phyloP scores from a whole-genome alignment of 306 rosid genomes.

The Morella rubra region DNA sequence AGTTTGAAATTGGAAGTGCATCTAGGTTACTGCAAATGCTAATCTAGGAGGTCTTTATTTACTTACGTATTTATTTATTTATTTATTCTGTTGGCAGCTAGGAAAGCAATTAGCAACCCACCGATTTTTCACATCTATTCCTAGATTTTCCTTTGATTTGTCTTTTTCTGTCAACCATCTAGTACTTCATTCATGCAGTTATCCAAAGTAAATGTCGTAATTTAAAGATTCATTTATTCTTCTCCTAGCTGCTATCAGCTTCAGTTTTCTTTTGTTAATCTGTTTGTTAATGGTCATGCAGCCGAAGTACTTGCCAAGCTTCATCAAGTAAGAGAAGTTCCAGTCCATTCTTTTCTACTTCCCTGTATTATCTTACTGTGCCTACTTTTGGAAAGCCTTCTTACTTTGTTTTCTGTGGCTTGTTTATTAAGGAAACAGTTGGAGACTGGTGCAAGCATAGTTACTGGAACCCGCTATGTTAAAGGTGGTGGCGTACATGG shows the following conservation, averaged over 20 bases:
- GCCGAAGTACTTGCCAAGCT: conserved; percentile 92
- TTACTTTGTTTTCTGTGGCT: conserved; percentile 2
- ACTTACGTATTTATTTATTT: neutral
- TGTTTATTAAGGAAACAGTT: conserved; percentile 55
- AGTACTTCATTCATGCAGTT: neutral
- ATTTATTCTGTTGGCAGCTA: neutral
- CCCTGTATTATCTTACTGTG: conserved; percentile 5
- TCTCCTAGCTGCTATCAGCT: conserved; percentile 3
- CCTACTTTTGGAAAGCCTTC: conserved; percentile 3
- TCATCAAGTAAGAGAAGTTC: conserved; percentile 61
- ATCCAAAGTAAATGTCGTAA: neutral
- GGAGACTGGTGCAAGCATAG: conserved; percentile 86
- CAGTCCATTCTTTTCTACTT: conserved; percentile 11
- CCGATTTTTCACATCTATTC: neutral
- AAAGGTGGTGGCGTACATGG: conserved; percentile 96
- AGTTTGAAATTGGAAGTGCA: conserved; percentile 3
- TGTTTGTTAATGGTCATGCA: conserved; percentile 41
- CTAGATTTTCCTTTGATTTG: neutral
- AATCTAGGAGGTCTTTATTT: neutral
- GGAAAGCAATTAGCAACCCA: neutral
- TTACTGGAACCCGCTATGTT: conserved; percentile 94
- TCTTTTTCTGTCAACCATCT: neutral
- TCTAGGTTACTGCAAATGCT: neutral
- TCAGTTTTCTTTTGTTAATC: conserved; percentile 26
- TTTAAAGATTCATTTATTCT: neutral